Conservation (phyloP, 192 early-diverging fungal genomes). For the Chytriomyces hyalinus region DNA sequence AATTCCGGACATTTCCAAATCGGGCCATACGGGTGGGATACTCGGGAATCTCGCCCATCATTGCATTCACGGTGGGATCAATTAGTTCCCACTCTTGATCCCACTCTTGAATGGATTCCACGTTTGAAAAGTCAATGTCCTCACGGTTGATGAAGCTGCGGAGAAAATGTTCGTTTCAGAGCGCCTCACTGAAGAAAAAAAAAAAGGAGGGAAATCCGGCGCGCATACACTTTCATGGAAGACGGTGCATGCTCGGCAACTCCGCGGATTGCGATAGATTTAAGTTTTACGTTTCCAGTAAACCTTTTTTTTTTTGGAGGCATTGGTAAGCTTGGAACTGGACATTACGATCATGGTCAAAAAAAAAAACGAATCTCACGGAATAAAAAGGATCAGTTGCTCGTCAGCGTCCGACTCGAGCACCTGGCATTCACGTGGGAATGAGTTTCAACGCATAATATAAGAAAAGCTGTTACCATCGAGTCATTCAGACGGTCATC, state of each 20-base stretch:
- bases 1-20: constrained; percentile 76
- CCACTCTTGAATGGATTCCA: constrained; percentile 62
- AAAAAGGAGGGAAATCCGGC: background rate
- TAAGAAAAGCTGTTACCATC: constrained; percentile 48
- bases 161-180: background rate
- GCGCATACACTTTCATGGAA: constrained; percentile 75
- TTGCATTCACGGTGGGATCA: constrained; percentile 43
- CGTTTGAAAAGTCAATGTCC: constrained; percentile 88
- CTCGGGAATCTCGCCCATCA: constrained; percentile 45
- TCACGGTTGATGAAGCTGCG: constrained; percentile 85
- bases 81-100: constrained; percentile 87
- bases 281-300: constrained; percentile 87
- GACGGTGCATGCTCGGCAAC: constrained; percentile 68
- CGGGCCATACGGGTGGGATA: constrained; percentile 68
- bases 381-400: constrained; percentile 87
- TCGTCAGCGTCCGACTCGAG: constrained; percentile 88
- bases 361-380: constrained; percentile 60
- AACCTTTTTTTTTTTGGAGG: constrained; percentile 58
- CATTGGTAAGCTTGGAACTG: constrained; percentile 17
- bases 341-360: background rate
- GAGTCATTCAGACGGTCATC: constrained; percentile 74
- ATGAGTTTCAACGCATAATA: too few relatives aligned
- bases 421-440: constrained; percentile 42
- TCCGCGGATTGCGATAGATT: constrained; percentile 81
- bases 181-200: background rate